These are phyloP conservation scores for Kurtzmaniella cleridarum DNA, from an alignment of 805 yeast species.

Conservation along the genomic window DNA sequence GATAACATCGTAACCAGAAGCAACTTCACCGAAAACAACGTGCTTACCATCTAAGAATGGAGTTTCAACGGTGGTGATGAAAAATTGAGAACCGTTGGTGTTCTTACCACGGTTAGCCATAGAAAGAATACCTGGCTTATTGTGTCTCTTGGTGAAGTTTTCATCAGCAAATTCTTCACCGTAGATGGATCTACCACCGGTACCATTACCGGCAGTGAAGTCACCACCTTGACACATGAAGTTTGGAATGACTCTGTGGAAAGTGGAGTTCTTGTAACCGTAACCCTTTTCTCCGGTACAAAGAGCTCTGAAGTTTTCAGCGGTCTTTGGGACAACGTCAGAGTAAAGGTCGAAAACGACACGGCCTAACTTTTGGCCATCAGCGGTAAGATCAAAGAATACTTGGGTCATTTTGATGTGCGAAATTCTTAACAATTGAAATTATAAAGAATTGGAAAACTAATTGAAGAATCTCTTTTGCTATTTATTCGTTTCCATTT, in stretches of 20 bases:
- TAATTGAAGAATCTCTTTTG: neutral
- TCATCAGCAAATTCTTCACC: conserved; percentile 63
- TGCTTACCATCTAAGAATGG: conserved; percentile 79
- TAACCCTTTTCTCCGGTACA: conserved; percentile 92
- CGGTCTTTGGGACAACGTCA: conserved; percentile 65
- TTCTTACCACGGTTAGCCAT: conserved; percentile 95
- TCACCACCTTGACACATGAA: conserved; percentile 89
- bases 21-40: conserved; percentile 74
- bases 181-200: conserved; percentile 88
- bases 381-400: conserved; percentile 76
- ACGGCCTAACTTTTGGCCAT: conserved; percentile 73
- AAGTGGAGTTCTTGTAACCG: conserved; percentile 78
- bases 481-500: neutral
- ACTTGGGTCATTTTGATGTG: conserved; percentile 53
- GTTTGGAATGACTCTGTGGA: conserved; percentile 96
- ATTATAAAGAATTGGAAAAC: neutral
- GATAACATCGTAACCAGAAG: conserved; percentile 57
- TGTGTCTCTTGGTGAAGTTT: conserved; percentile 70
- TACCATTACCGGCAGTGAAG: conserved; percentile 66
- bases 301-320: conserved; percentile 76
- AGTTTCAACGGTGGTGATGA: conserved; percentile 74
- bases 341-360: conserved; percentile 65
- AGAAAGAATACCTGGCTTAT: conserved; percentile 74
- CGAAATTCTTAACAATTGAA: neutral
- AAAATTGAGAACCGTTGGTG: conserved; percentile 90